These are phyloP conservation scores for Eucalyptus sp. DNA, from an alignment of 345 rosid species.

Conservation along the genomic window DNA sequence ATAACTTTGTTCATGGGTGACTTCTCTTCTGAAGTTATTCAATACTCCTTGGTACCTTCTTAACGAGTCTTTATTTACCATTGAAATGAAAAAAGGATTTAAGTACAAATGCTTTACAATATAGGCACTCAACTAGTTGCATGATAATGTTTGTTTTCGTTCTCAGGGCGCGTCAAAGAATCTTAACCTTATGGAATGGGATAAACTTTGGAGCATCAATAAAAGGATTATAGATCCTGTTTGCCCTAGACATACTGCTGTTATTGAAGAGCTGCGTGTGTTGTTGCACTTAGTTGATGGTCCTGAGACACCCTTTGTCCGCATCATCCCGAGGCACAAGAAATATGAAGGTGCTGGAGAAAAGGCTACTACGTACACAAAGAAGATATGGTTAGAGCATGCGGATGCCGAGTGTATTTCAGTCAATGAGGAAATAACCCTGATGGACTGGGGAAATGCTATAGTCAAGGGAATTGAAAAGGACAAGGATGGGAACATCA, in stretches of 20 bases:
- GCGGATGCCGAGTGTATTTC: slow-evolving; percentile 65
- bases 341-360: slow-evolving; percentile 92
- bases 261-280: slow-evolving; percentile 47
- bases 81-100: background rate
- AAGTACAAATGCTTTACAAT: background rate
- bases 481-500: slow-evolving; percentile 49
- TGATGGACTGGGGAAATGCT: slow-evolving; percentile 96
- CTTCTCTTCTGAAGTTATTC: background rate
- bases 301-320: slow-evolving; percentile 63
- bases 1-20: background rate
- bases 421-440: slow-evolving; percentile 68
- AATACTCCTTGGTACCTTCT: background rate
- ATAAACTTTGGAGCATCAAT: slow-evolving; percentile 92
- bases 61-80: background rate
- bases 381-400: slow-evolving; percentile 68
- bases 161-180: slow-evolving; percentile 88
- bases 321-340: slow-evolving; percentile 75
- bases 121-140: background rate
- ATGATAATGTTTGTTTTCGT: background rate
- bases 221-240: slow-evolving; percentile 91
- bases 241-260: slow-evolving; percentile 95
- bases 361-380: slow-evolving; percentile 75
- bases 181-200: slow-evolving; percentile 98
- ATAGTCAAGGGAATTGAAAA: slow-evolving; percentile 53
- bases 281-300: slow-evolving; percentile 50